phyloP scores from a whole-genome alignment of 2,329 filamentous ascomycete genomes.

The Grosmannia huntii region DNA sequence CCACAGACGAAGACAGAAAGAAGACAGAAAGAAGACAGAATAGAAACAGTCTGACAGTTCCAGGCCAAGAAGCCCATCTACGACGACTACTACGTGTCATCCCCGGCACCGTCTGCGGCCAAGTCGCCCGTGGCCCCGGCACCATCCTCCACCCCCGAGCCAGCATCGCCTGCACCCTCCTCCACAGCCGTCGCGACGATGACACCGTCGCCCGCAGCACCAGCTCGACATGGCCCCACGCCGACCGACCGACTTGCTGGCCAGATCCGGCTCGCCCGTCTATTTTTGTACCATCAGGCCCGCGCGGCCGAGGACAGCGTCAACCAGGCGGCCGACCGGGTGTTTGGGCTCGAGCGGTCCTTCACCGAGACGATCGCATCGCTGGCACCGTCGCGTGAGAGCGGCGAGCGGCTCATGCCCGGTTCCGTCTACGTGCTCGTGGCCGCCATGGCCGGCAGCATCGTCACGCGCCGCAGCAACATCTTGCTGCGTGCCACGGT shows the following conservation, averaged over 20 bases:
- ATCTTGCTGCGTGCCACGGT: slow-evolving; percentile 65
- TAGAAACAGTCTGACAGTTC: not conserved
- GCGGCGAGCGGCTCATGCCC: slow-evolving; percentile 79
- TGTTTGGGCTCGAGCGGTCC: slow-evolving; percentile 74
- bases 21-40: not conserved
- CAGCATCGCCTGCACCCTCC: not conserved
- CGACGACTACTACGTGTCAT: slow-evolving; percentile 46
- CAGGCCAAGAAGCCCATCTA: slow-evolving; percentile 63
- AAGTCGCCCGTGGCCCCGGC: slow-evolving; percentile 3
- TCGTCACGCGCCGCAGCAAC: slow-evolving; percentile 78
- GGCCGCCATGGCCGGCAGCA: slow-evolving; percentile 86
- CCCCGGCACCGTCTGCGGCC: slow-evolving; percentile 12
- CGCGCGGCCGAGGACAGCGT: slow-evolving; percentile 66
- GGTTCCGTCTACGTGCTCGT: slow-evolving; percentile 87
- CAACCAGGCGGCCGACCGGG: slow-evolving; percentile 68
- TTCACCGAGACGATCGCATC: slow-evolving; percentile 84
- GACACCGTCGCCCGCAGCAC: slow-evolving; percentile 15
- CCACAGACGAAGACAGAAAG: not conserved
- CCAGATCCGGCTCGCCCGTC: slow-evolving; percentile 66
- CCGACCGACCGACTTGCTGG: slow-evolving; percentile 81
- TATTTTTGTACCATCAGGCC: slow-evolving; percentile 68
- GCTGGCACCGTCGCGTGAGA: slow-evolving; percentile 73
- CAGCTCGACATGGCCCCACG: slow-evolving; percentile 41
- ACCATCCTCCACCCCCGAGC: slow-evolving; percentile 3
- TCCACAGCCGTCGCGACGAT: slow-evolving; percentile 6